These are phyloP conservation scores for Curvularia verruculosa DNA, from an alignment of 2,329 filamentous ascomycete genomes.

Conservation along the genomic window DNA sequence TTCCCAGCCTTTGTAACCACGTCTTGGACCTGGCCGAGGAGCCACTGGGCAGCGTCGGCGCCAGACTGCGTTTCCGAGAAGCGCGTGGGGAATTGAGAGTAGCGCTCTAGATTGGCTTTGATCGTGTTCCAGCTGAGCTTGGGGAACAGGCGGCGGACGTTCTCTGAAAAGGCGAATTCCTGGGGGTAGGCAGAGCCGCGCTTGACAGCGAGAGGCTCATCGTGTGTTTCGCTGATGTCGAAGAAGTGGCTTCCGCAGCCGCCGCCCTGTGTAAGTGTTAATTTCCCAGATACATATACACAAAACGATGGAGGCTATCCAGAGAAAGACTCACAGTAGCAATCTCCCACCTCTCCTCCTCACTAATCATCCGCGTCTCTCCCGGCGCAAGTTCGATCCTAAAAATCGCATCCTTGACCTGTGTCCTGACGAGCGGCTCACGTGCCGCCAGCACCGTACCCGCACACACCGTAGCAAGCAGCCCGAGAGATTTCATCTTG, in stretches of 20 bases:
- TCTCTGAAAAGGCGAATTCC: neutral
- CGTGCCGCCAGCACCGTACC: neutral
- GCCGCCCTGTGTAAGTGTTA: neutral
- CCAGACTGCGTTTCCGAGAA: conserved; percentile 55
- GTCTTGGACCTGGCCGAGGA: conserved; percentile 72
- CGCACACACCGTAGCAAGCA: neutral
- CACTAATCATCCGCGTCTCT: conserved; percentile 22
- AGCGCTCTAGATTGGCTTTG: conserved; percentile 4
- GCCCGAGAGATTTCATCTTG: neutral
- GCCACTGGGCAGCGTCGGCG: conserved; percentile 82
- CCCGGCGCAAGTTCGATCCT: conserved; percentile 24
- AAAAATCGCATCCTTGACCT: neutral
- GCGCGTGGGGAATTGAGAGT: conserved; percentile 31
- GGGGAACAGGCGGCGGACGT: neutral
- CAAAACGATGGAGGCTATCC: too few relatives aligned
- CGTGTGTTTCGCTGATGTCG: neutral
- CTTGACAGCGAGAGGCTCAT: neutral
- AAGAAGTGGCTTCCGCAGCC: neutral
- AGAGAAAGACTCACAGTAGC: conserved; percentile 13
- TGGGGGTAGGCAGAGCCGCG: neutral
- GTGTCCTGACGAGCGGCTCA: neutral
- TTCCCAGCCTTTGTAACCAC: conserved; percentile 69
- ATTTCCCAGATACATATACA: too few relatives aligned
- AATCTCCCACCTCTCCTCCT: conserved; percentile 24
- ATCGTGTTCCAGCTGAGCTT: neutral